Evolutionary conservation across 306 rosid species (phyloP).

Genomic region (Echinosophora koreensis): DNA sequence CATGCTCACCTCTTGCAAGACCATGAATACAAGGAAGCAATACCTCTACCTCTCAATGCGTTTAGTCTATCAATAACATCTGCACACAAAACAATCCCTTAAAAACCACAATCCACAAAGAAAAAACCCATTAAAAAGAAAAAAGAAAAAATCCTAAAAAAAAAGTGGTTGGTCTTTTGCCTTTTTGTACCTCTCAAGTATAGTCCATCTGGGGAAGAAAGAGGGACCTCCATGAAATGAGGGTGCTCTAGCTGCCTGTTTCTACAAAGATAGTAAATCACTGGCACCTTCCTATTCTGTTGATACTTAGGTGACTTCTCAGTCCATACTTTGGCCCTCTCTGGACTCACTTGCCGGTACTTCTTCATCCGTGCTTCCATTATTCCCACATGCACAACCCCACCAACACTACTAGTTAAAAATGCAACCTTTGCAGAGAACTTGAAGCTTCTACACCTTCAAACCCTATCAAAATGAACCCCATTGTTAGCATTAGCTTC

Average conservation of each 20-base stretch:
- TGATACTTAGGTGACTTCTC: conserved; percentile 92
- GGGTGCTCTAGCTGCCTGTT: conserved; percentile 96
- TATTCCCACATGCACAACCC: conserved; percentile 53
- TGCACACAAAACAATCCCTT: conserved; percentile 50
- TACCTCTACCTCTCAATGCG: conserved; percentile 89
- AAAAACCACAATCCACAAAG: conserved; percentile 30
- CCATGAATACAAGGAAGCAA: conserved; percentile 95
- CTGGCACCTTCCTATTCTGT: conserved; percentile 83
- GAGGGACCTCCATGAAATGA: conserved; percentile 97
- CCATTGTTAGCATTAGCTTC: conserved; percentile 35
- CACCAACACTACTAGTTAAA: background rate
- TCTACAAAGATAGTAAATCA: conserved; percentile 86
- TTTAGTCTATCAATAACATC: conserved; percentile 92
- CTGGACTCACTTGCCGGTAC: conserved; percentile 86
- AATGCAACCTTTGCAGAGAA: conserved; percentile 33
- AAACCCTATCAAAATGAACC: conserved; percentile 37
- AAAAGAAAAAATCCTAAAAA: background rate
- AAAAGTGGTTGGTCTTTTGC: background rate
- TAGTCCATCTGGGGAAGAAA: conserved; percentile 81
- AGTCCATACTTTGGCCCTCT: conserved; percentile 95
- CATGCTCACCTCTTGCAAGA: conserved; percentile 88
- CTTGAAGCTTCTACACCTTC: background rate
- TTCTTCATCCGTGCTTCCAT: conserved; percentile 87
- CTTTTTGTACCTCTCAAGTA: conserved; percentile 76
- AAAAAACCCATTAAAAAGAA: background rate